Conservation (phyloP, 768 basidiomycete species). For the Lactarius quietus region DNA sequence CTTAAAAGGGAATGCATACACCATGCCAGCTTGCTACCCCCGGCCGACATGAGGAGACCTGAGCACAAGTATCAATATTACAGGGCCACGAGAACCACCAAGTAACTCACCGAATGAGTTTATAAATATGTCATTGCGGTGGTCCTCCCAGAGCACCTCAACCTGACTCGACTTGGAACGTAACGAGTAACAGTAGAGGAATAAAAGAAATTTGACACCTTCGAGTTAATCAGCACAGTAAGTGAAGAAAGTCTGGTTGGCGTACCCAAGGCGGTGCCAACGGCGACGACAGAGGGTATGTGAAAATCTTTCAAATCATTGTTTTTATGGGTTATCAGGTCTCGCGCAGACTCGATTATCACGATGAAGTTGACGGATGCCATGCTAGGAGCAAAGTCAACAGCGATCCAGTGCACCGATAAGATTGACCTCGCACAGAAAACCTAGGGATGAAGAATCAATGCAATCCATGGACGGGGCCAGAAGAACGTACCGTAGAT, state of each 20-base stretch:
- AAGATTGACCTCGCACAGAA: constrained; percentile 37
- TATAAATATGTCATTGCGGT: constrained; percentile 88
- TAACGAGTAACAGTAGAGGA: constrained; percentile 80
- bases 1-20: constrained; percentile 45
- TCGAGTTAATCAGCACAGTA: constrained; percentile 10
- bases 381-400: constrained; percentile 54
- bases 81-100: background rate
- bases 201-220: constrained; percentile 85
- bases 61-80: constrained; percentile 11
- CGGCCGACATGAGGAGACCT: constrained; percentile 82
- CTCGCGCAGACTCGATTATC: constrained; percentile 79
- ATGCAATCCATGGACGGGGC: constrained; percentile 4
- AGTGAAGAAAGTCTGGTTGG: constrained; percentile 15
- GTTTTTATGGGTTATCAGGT: constrained; percentile 56
- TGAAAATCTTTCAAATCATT: constrained; percentile 63
- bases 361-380: constrained; percentile 87
- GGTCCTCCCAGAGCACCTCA: constrained; percentile 93
- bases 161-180: constrained; percentile 87
- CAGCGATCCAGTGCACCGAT: background rate
- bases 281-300: constrained; percentile 78
- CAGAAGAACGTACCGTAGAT: constrained; percentile 56
- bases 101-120: constrained; percentile 63
- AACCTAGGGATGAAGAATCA: constrained; percentile 37
- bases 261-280: constrained; percentile 75
- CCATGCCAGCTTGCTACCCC: constrained; percentile 77